Base-by-base conservation (phyloP, 1,284 basidiomycete species). In the Malassezia equina region DNA sequence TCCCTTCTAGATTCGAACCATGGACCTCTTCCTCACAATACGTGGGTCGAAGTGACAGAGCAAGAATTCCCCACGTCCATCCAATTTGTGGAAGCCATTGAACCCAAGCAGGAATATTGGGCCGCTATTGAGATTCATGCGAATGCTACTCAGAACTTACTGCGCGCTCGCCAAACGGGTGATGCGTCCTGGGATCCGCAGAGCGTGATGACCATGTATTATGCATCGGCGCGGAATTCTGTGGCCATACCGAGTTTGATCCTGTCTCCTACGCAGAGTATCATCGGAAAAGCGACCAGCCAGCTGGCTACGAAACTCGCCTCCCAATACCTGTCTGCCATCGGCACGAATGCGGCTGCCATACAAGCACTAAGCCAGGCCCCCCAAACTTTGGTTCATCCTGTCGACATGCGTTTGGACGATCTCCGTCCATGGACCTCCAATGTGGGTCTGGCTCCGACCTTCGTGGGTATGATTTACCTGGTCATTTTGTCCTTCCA, bases 401-500 rank as follows among this genome's bases (percentile, higher is more conserved):
- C 82, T 1, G 66, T 85, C n/a, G 75, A 67, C 23, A 83, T 79
- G 62, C 78, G 75, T 0, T 57, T 81, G 24, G 61, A 77, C 51
- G 86, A 88, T 65, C 62, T 85, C 1, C 76, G 81, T 29, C 84
- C 85, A 0, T 88, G 85, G 66, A 78, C 83, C 60, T 76, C 81
- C 34, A 81, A 84, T 23, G 86, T 86, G 4, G 85, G 85, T 0
- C 78, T 81, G 9, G 87, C 86, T 0, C 80, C 83, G 41, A 80
- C 82, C 36, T 85, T 84, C 57, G 85, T 88, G 24, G 86, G 84
- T 24, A 77, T 86, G 6, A 84, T 88, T 57, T 88, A 86, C 76
- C 77, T 85, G 41, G 76, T 82, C 50, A 86, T 88, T 57, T 68
- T 78, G 19, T 60, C 77, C 58, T 78, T 70, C 57, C 75, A 64